A percentile compares a stretch with the other conserved stretches of the same genome.
Evolutionary conservation across 2,329 filamentous ascomycete genomes (phyloP).

Genomic region (Verruconis gallopava): DNA sequence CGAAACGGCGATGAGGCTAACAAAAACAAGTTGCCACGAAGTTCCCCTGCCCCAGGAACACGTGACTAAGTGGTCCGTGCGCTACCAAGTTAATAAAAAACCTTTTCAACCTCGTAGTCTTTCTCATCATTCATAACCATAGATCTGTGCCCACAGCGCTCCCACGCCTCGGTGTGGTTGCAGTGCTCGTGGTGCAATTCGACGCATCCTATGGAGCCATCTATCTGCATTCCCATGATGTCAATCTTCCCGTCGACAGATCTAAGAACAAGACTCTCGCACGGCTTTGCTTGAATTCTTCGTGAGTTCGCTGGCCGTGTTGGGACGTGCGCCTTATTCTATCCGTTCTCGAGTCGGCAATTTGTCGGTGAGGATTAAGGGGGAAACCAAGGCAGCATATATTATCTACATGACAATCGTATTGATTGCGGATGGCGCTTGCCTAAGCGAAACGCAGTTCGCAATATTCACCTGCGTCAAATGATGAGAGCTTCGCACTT

Average conservation of each 20-base stretch:
- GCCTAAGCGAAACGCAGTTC: not conserved
- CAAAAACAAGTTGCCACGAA: too few relatives aligned
- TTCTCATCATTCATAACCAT: constrained; percentile 1
- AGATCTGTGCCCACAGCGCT: constrained; percentile 5
- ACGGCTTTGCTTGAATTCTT: constrained; percentile 8
- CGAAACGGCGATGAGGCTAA: too few relatives aligned
- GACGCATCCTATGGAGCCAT: constrained; percentile 6
- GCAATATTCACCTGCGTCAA: too few relatives aligned
- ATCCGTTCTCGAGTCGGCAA: not conserved
- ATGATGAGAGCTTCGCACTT: too few relatives aligned
- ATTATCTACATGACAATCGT: not conserved
- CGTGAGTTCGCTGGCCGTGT: constrained; percentile 8
- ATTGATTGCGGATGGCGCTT: not conserved
- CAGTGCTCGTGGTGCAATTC: constrained; percentile 1
- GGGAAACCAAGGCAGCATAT: not conserved
- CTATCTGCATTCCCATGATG: constrained; percentile 4
- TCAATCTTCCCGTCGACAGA: constrained; percentile 10
- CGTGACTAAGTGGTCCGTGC: not conserved
- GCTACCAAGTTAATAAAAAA: too few relatives aligned
- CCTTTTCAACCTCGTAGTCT: not conserved
- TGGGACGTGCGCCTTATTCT: constrained; percentile 6
- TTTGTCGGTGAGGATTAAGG: not conserved
- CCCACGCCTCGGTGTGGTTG: not conserved
- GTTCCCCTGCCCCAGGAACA: too few relatives aligned
- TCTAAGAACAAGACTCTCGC: constrained; percentile 9